Conservation (phyloP, 2,329 filamentous ascomycete genomes). For the Blastomyces parvus region DNA sequence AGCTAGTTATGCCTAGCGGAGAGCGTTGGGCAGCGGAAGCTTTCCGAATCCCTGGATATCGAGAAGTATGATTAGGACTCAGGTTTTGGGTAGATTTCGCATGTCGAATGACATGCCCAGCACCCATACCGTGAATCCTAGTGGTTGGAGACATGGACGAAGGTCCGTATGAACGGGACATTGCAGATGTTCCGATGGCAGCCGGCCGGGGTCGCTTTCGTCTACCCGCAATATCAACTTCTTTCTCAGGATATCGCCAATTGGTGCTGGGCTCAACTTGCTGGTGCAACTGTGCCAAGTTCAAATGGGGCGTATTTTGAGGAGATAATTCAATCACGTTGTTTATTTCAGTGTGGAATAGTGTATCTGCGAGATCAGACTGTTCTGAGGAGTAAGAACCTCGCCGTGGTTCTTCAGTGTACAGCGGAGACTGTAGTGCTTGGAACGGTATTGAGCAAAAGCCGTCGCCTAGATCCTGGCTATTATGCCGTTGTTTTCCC, state of each 20-base stretch:
- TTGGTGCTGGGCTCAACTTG: conserved; percentile 19
- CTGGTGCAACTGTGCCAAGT: conserved; percentile 20
- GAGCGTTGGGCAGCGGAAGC: conserved; percentile 38
- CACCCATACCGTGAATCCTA: conserved; percentile 26
- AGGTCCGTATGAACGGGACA: conserved; percentile 31
- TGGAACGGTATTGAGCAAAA: conserved; percentile 28
- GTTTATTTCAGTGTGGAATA: conserved; percentile 3
- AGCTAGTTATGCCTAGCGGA: conserved; percentile 38
- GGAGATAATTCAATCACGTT: conserved; percentile 13
- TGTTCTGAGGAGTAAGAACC: conserved; percentile 30
- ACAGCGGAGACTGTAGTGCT: conserved; percentile 25
- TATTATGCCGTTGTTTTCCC: background rate
- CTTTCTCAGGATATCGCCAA: conserved; percentile 32
- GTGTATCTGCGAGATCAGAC: conserved; percentile 11
- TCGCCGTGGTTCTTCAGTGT: conserved; percentile 21
- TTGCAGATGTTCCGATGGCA: conserved; percentile 35
- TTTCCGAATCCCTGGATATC: conserved; percentile 40
- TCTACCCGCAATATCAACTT: conserved; percentile 38
- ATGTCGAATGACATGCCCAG: conserved; percentile 35
- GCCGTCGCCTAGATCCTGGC: conserved; percentile 9
- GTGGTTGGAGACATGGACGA: conserved; percentile 36
- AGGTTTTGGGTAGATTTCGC: conserved; percentile 39
- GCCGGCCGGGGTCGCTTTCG: conserved; percentile 40
- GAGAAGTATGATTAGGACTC: conserved; percentile 23
- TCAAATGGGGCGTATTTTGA: background rate